Base-by-base conservation (phyloP, 495 filamentous ascomycete species). In the Aspergillus conjunctus region DNA sequence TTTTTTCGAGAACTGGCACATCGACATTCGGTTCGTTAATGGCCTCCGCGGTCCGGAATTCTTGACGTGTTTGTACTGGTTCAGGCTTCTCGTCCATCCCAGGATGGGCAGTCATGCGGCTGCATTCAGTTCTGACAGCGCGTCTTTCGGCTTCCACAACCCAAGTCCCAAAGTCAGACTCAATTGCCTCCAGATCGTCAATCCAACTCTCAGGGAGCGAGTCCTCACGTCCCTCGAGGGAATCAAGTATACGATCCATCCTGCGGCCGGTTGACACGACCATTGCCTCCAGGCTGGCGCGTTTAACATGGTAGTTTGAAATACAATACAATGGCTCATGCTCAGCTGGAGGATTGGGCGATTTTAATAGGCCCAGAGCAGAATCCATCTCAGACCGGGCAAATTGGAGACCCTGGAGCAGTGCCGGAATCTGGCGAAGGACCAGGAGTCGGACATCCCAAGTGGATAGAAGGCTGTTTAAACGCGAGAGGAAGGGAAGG, bases 171-270 rank as follows among this genome's bases (percentile, higher is more conserved):
- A 92, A 96, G n/a, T 88, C 83, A 11, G 83, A 79, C 66, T 98
- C 95, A 14, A 97, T 73, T 0, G 72, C 70, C 68, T 98, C 95
- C 66, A 98, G 83, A 7, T 86, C 80, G 58, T 93, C 91, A 49
- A 97, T 84, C 95, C 95, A 98, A 18, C 74, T 66, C 33, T 96
- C 91, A 0, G 94, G 94, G 10, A 98, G 70, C 3, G 88, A 88
- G 64, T 98, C 94, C 54, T 87, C 79, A 26, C 85, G 81, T 6
- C 91, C 92, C 68, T 97, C 94, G 10, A 98, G 75, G 10, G 84
- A 78, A 66, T 98, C 93, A 7, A 98, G 81, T 81, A 95, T 90
- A 12, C 75, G 80, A 70, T 98, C 94, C 69, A 98, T 77, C 21
- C 86, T 77, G 39, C 82, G 82, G 0, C 91, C 95, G 1, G 91